Base-by-base conservation (phyloP, 345 rosid species). In the Gossypium thurberi region DNA sequence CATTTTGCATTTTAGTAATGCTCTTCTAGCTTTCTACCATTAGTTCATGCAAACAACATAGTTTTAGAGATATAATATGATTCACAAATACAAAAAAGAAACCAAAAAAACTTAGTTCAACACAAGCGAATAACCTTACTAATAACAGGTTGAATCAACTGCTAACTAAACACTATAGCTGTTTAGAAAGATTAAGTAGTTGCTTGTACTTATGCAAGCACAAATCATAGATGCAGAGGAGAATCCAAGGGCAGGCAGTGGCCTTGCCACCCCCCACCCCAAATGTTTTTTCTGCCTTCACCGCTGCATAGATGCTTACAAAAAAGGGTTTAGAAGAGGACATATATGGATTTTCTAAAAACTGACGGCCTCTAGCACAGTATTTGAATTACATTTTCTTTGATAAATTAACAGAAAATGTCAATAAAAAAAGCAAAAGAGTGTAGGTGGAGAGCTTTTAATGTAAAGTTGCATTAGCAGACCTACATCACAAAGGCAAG, bases 81-180 rank as follows among this genome's bases (percentile, higher is more conserved):
- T 53, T 53, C 37, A 6, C 33, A 44, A 65, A 28, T 18, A 65
- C 15, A 64, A 43, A 42, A 44, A 15, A 46, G 20, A 52, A 17
- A 52, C 18, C n/a, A 52, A 51, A 52, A 52, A n/a, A 52, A 18
- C 57, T 52, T 52, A 21, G 37, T 47, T 13, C 70, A 46, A 23
- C 5, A 76, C 33, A 58, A 18, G 67, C 17, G 11, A 44, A 67
- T 21, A 73, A 66, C 50, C 70, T 46, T 66, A 50, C 21, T 21
- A 42, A 11, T 55, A 55, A 18, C 6, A 44, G 26, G 59, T 55
- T 23, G 25, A 23, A 66, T 52, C 3, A 52, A 23, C 21, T 17
- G 11, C 57, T n/a, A 52, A 52, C 57, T 52, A 52, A 52, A 51
- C 6, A 8, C 20, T 6, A 51, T 51, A 51, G 55, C 55, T 51